A percentile compares a stretch with the other conserved stretches of the same genome.
phyloP scores from a whole-genome alignment of 352 stramenopile species.

The Globisporangium irregulare region DNA sequence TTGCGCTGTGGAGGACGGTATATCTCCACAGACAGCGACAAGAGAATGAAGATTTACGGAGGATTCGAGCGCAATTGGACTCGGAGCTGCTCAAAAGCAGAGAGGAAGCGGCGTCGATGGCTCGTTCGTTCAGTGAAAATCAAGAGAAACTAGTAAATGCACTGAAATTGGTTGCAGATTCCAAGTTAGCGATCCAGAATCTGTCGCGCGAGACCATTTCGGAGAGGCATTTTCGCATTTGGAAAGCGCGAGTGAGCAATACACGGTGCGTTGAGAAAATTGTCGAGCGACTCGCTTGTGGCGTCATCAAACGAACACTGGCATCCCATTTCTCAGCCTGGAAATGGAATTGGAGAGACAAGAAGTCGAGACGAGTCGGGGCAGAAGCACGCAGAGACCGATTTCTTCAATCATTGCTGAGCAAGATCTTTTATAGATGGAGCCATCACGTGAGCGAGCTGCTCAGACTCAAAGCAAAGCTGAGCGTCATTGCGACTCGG shows the following conservation, averaged over 20 bases:
- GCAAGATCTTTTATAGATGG: background rate
- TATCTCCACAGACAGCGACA: background rate
- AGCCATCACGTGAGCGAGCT: background rate
- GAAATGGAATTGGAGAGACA: background rate
- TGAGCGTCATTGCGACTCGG: background rate
- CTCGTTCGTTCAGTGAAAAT: background rate
- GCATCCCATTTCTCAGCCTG: background rate
- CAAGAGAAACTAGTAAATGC: background rate
- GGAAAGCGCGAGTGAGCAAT: background rate
- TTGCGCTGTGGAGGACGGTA: background rate
- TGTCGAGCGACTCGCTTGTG: background rate
- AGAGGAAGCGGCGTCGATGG: background rate
- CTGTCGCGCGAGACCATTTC: background rate
- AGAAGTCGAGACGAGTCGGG: background rate
- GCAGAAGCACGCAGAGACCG: background rate
- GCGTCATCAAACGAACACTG: background rate
- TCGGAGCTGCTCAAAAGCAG: background rate
- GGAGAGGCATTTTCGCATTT: background rate
- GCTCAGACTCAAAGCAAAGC: background rate
- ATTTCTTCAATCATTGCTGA: background rate
- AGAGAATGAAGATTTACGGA: constrained; percentile 1
- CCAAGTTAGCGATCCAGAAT: background rate
- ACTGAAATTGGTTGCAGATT: background rate
- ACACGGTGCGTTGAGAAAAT: background rate
- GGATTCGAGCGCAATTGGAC: background rate